These are phyloP conservation scores for Blastocystis sp. DNA, from an alignment of 352 stramenopile genomes.

Conservation along the genomic window DNA sequence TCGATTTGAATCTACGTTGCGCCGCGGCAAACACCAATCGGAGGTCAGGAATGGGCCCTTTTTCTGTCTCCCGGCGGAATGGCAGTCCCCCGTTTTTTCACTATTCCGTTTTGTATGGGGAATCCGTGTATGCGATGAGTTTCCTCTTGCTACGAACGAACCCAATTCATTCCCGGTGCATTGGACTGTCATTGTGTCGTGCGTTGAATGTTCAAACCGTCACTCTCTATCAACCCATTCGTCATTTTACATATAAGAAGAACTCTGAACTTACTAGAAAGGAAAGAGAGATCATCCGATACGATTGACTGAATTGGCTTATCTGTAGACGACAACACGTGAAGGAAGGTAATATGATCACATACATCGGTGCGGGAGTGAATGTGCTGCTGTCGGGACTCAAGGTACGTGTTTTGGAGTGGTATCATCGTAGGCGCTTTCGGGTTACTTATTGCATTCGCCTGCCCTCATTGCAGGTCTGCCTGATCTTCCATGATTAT, in stretches of 20 bases:
- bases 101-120: no score
- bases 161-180: not conserved
- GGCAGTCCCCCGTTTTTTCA: no score
- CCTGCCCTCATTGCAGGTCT: slow-evolving; percentile 8
- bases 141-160: not conserved
- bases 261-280: not conserved
- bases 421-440: not conserved
- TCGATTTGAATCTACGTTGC: no score
- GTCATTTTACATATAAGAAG: not conserved
- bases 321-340: not conserved
- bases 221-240: not conserved
- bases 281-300: slow-evolving; percentile 35
- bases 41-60: no score
- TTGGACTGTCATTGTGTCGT: not conserved
- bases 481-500: not conserved
- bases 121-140: no score
- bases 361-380: slow-evolving; percentile 14
- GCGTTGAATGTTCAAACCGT: not conserved
- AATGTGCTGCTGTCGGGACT: slow-evolving; percentile 2
- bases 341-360: slow-evolving; percentile 42
- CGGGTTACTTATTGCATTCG: slow-evolving; percentile 19
- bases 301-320: not conserved
- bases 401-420: not conserved
- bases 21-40: no score
- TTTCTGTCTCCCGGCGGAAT: no score